These are phyloP conservation scores for Colletotrichum abscissum DNA, from an alignment of 2,329 filamentous ascomycete genomes.

Conservation along the genomic window DNA sequence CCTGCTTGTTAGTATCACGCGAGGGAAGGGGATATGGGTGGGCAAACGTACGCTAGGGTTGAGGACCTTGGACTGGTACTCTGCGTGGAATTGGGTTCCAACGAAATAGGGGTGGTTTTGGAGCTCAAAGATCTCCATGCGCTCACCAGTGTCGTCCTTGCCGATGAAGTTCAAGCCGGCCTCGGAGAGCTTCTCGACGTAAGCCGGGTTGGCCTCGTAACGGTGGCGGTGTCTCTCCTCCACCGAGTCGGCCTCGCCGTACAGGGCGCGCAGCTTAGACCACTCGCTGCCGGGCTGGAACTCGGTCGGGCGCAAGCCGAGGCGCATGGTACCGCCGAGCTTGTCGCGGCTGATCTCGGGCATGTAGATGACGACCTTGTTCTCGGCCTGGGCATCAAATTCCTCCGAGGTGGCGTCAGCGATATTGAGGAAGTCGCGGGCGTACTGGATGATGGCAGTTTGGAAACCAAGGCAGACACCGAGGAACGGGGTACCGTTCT, in stretches of 20 bases:
- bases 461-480: conserved; percentile 94
- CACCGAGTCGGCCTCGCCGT: conserved; percentile 68
- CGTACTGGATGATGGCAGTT: conserved; percentile 89
- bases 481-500: conserved; percentile 83
- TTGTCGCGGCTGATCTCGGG: conserved; percentile 83
- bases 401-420: conserved; percentile 66
- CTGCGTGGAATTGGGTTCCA: conserved; percentile 85
- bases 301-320: conserved; percentile 78
- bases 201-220: conserved; percentile 89
- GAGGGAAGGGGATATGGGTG: conserved; percentile 61
- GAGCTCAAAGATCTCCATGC: conserved; percentile 87
- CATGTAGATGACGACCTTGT: conserved; percentile 90
- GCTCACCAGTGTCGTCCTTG: conserved; percentile 80
- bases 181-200: conserved; percentile 74
- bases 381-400: conserved; percentile 64
- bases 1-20: conserved; percentile 43
- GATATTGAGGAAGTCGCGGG: conserved; percentile 79
- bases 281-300: conserved; percentile 83
- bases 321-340: conserved; percentile 88
- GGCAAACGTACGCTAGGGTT: conserved; percentile 67
- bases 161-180: conserved; percentile 81
- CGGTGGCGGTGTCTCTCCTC: conserved; percentile 87
- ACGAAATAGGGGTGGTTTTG: conserved; percentile 88
- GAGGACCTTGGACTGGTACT: conserved; percentile 83
- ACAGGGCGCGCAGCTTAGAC: conserved; percentile 81